A percentile compares a stretch with the other conserved stretches of the same genome.
These are phyloP conservation scores for Dissophora globulifera DNA, from an alignment of 192 early-diverging fungal species.

Conservation along the genomic window DNA sequence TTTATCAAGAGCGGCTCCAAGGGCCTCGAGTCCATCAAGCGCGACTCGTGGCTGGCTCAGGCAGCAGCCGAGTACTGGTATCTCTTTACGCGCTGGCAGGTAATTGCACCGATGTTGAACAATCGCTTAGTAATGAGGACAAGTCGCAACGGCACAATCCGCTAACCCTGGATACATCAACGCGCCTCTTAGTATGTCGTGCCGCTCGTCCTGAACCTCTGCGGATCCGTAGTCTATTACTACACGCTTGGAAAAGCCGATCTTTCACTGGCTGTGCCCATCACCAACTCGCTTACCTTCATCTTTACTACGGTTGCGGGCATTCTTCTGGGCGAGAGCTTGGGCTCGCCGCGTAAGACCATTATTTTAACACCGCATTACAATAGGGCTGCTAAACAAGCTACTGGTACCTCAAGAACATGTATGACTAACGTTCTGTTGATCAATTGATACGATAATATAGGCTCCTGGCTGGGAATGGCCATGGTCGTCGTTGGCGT, in stretches of 20 bases:
- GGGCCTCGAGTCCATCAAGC: constrained; percentile 82
- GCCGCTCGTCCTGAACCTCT: constrained; percentile 88
- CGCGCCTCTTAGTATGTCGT: constrained; percentile 89
- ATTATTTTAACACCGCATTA: too few relatives aligned
- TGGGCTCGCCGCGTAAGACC: constrained; percentile 70
- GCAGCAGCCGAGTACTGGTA: constrained; percentile 74
- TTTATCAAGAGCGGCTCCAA: constrained; percentile 90
- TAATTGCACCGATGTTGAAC: too few relatives aligned
- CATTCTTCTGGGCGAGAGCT: constrained; percentile 79
- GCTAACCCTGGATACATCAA: too few relatives aligned
- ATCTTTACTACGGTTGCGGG: constrained; percentile 87
- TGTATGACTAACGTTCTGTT: too few relatives aligned
- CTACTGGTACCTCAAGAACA: too few relatives aligned
- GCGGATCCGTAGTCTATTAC: constrained; percentile 93
- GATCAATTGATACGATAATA: too few relatives aligned
- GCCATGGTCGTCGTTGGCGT: constrained; percentile 74
- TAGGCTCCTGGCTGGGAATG: constrained; percentile 76
- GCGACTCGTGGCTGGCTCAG: constrained; percentile 65
- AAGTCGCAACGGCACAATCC: too few relatives aligned
- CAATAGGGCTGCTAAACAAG: too few relatives aligned
- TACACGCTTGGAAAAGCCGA: constrained; percentile 88
- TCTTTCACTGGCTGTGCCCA: constrained; percentile 90
- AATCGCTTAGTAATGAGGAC: too few relatives aligned
- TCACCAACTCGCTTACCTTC: constrained; percentile 91
- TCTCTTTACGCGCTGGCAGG: constrained; percentile 88